Conservation (phyloP, 176 grass and related monocot species). For the Ensete ventricosum region DNA sequence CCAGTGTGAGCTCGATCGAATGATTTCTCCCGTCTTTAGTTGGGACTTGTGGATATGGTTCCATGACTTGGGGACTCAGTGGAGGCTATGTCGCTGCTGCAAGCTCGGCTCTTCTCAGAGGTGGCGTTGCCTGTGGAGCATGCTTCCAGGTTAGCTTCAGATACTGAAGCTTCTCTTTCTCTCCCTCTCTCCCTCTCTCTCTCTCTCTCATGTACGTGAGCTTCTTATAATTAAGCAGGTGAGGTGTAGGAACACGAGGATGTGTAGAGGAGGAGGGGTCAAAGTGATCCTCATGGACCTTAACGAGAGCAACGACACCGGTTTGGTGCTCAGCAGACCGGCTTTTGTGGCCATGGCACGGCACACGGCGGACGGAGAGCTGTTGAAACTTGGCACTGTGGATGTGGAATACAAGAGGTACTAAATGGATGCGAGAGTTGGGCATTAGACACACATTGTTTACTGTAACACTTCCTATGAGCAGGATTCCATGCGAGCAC, state of each 20-base stretch:
- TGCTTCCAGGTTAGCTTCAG: conserved; percentile 54
- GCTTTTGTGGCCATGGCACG: conserved; percentile 66
- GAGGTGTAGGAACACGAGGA: conserved; percentile 50
- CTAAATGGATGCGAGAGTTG: background rate
- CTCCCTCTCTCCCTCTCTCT: too few species aligned
- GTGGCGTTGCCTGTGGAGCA: conserved; percentile 56
- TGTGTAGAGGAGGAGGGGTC: conserved; percentile 39
- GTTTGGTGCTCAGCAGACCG: conserved; percentile 41
- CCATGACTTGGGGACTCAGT: conserved; percentile 37
- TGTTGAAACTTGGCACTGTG: conserved; percentile 31
- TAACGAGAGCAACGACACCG: conserved; percentile 51
- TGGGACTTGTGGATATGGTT: conserved; percentile 74
- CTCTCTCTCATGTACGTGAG: background rate
- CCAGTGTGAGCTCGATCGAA: background rate
- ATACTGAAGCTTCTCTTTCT: conserved; percentile 5
- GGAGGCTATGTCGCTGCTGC: conserved; percentile 41
- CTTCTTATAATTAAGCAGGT: conserved; percentile 25
- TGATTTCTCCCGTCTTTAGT: conserved; percentile 19
- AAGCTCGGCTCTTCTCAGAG: conserved; percentile 39
- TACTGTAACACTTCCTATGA: background rate
- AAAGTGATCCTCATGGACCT: conserved; percentile 59
- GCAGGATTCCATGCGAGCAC: conserved; percentile 73
- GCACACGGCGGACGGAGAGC: conserved; percentile 29
- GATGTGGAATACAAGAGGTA: conserved; percentile 80
- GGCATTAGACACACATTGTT: background rate